These are phyloP conservation scores for Elsinoe arachidis DNA, from an alignment of 2,329 filamentous ascomycete species.

Conservation along the genomic window DNA sequence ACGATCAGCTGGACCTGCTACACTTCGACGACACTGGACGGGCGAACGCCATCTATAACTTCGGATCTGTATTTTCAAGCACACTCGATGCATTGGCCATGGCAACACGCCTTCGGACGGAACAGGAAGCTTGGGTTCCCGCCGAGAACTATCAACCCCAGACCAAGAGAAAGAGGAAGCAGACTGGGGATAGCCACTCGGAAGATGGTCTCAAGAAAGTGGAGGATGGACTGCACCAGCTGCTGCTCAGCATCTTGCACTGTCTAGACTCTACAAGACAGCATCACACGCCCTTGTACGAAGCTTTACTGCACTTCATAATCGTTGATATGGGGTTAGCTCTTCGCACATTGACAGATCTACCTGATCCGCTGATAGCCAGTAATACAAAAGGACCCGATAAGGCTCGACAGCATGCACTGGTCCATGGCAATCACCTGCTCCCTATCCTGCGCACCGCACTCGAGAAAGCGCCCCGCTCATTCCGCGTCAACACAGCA, in stretches of 20 bases:
- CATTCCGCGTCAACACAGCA: conserved; percentile 1
- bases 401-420: neutral
- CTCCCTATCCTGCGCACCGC: neutral
- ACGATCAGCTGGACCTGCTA: conserved; percentile 3
- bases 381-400: too few relatives aligned
- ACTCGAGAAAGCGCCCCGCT: neutral
- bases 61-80: neutral
- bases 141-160: neutral
- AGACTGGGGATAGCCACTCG: too few relatives aligned
- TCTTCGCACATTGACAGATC: too few relatives aligned
- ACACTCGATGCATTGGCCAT: neutral
- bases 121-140: neutral
- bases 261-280: neutral
- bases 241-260: neutral
- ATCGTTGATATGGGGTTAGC: too few relatives aligned
- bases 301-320: neutral
- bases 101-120: neutral
- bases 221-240: neutral
- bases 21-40: neutral
- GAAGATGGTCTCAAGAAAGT: neutral
- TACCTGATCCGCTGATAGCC: too few relatives aligned
- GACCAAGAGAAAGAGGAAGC: too few relatives aligned
- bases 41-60: neutral
- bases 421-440: neutral
- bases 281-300: neutral